Percentiles rank a stretch among this genome's conserved stretches.
Conservation (phyloP, 495 filamentous ascomycete genomes). For the Thozetella sp. region DNA sequence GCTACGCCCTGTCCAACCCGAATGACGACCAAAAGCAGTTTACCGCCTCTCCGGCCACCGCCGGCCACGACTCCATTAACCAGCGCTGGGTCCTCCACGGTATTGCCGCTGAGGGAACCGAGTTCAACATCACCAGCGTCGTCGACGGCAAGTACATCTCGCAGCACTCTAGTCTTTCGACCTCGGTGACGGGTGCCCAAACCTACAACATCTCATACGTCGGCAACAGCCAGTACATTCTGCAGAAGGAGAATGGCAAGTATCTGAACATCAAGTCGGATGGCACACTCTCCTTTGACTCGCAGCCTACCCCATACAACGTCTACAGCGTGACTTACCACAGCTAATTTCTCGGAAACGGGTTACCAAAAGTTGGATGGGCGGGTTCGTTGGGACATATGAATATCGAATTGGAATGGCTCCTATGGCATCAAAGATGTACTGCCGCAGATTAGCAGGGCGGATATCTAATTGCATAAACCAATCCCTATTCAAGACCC, state of each 20-base stretch:
- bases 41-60: conserved; percentile 27
- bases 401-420: too few relatives aligned
- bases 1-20: conserved; percentile 21
- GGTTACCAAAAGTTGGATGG: too few relatives aligned
- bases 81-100: conserved; percentile 56
- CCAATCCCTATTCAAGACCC: too few relatives aligned
- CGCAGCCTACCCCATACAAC: conserved; percentile 18
- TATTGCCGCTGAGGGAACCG: conserved; percentile 32
- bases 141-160: conserved; percentile 48
- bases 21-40: conserved; percentile 14
- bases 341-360: too few relatives aligned
- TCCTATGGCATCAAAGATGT: too few relatives aligned
- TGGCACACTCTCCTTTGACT: conserved; percentile 14
- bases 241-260: conserved; percentile 14
- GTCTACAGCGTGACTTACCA: conserved; percentile 47
- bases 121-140: conserved; percentile 51
- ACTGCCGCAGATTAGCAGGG: too few relatives aligned
- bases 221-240: conserved; percentile 3
- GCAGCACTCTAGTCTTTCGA: conserved; percentile 18
- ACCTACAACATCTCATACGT: conserved; percentile 10
- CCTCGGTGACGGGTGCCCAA: conserved; percentile 10
- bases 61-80: conserved; percentile 31
- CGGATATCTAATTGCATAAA: too few relatives aligned
- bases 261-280: conserved; percentile 8
- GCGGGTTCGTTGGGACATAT: too few relatives aligned